Conservation (phyloP, 257 asterid genomes). For the Knoxia roxburghii region DNA sequence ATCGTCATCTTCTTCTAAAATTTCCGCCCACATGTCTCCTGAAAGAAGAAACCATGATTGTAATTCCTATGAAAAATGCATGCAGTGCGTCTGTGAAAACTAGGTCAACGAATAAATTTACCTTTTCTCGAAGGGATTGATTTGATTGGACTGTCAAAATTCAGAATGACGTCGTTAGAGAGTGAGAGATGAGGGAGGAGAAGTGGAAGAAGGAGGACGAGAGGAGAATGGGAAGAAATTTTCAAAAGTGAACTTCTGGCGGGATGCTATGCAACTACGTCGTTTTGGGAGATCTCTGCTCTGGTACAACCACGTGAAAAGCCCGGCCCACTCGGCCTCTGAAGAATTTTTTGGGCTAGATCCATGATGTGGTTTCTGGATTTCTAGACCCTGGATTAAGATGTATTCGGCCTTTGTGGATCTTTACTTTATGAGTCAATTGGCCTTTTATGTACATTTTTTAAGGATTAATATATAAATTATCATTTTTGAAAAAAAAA, state of each 20-base stretch:
- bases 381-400: no score
- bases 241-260: not conserved
- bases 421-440: no score
- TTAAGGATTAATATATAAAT: no score
- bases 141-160: no score
- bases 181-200: no score
- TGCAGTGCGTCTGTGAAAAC: not conserved
- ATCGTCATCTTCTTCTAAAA: constrained; percentile 31
- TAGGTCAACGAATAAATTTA: not conserved
- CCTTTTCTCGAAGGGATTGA: constrained; percentile 12
- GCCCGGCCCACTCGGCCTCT: no score
- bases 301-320: not conserved
- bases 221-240: not conserved
- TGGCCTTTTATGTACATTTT: no score
- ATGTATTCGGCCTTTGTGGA: no score
- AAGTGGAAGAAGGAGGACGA: constrained; percentile 10
- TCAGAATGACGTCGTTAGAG: no score
- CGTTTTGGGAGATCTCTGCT: not conserved
- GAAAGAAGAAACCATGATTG: not conserved
- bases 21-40: constrained; percentile 58
- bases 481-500: no score
- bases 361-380: no score
- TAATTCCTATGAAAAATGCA: no score
- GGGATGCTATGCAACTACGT: not conserved
- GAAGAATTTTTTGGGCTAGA: not conserved